phyloP scores from a whole-genome alignment of 2,329 filamentous ascomycete genomes.

The Knufia fluminis region DNA sequence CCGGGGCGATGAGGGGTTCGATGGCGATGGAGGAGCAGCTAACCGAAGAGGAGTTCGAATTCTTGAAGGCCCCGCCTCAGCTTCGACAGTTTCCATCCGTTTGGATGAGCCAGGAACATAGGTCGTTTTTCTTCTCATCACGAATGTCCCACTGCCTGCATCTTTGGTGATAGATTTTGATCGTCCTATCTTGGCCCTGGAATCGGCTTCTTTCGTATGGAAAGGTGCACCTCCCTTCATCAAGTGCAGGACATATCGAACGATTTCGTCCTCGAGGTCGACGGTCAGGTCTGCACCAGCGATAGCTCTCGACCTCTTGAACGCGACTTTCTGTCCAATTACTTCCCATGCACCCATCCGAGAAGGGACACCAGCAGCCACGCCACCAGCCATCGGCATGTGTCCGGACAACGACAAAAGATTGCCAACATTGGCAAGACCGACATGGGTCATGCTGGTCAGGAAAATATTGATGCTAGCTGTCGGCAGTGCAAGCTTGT shows the following conservation, averaged over 20 bases:
- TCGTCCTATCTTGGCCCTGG: not conserved
- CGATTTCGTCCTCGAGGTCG: conserved; percentile 9
- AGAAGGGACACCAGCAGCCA: not conserved
- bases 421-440: conserved; percentile 8
- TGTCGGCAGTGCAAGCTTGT: conserved; percentile 9
- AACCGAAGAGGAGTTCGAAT: not conserved
- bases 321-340: conserved; percentile 5
- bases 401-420: conserved; percentile 2
- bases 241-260: conserved; percentile 5
- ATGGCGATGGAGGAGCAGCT: not conserved
- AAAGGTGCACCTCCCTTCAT: conserved; percentile 6
- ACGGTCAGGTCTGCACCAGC: conserved; percentile 3
- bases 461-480: conserved; percentile 10
- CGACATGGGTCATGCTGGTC: conserved; percentile 8
- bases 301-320: conserved; percentile 2
- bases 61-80: not conserved
- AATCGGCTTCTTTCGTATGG: not conserved
- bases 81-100: not conserved
- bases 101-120: not conserved
- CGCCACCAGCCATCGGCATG: not conserved
- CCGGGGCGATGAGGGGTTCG: not conserved
- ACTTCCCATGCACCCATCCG: not conserved
- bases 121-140: conserved; percentile 6
- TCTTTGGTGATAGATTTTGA: not conserved
- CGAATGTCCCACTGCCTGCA: not conserved